A percentile compares a stretch with the other conserved stretches of the same genome.
These are phyloP conservation scores for Leccinum aurantiacum DNA, from an alignment of 768 basidiomycete species.

Conservation along the genomic window DNA sequence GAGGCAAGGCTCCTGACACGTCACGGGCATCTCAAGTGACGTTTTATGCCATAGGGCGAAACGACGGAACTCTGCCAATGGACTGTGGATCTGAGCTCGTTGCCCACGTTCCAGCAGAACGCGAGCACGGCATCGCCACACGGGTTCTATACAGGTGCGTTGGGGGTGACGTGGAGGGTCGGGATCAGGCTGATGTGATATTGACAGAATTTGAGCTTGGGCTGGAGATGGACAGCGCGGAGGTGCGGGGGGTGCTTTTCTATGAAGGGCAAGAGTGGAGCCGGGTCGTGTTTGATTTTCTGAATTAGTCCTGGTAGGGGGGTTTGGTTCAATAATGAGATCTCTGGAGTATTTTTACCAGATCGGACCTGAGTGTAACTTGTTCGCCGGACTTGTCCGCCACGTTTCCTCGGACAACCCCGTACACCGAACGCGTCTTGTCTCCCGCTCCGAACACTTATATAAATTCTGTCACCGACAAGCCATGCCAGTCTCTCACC, in stretches of 20 bases:
- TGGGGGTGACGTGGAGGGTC: background rate
- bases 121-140: conserved; percentile 52
- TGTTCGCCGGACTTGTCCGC: conserved; percentile 1
- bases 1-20: conserved; percentile 45
- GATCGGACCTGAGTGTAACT: background rate
- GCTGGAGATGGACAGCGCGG: conserved; percentile 80
- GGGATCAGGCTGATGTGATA: background rate
- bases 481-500: background rate
- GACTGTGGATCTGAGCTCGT: conserved; percentile 78
- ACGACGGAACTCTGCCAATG: conserved; percentile 77
- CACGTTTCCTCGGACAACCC: conserved; percentile 1
- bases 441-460: background rate
- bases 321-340: background rate
- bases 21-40: conserved; percentile 22
- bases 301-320: conserved; percentile 23
- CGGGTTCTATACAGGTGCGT: conserved; percentile 77
- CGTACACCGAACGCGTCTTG: background rate
- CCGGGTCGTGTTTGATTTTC: conserved; percentile 62
- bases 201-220: conserved; percentile 77
- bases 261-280: conserved; percentile 81
- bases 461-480: background rate
- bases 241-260: conserved; percentile 67
- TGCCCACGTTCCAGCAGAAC: conserved; percentile 78
- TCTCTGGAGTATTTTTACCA: background rate
- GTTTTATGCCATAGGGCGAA: conserved; percentile 49